A percentile compares a stretch with the other conserved stretches of the same genome.
phyloP scores from a whole-genome alignment of 176 grass and related monocot genomes.

The Triticum urartu region DNA sequence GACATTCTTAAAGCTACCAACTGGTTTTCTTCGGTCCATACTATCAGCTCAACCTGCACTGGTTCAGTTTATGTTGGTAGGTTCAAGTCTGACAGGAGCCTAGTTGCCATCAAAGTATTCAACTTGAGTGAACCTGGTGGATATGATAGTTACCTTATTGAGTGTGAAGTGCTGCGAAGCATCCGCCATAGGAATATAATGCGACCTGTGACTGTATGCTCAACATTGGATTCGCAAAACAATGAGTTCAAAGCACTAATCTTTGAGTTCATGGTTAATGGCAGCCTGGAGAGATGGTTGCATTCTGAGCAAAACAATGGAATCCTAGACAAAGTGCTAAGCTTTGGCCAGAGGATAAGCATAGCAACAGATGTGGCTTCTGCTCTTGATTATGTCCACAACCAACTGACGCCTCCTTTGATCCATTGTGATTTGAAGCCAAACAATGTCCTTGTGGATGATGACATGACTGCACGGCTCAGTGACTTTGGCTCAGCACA shows the following conservation, averaged over 20 bases:
- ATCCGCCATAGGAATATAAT: conserved; percentile 21
- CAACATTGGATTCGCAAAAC: not conserved
- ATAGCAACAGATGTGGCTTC: conserved; percentile 27
- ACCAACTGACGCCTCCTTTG: conserved; percentile 25
- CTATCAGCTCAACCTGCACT: conserved; percentile 1
- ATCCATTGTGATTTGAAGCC: conserved; percentile 42
- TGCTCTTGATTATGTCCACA: conserved; percentile 33
- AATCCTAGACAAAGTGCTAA: not conserved
- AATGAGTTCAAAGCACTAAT: conserved; percentile 37
- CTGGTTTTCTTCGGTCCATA: conserved; percentile 16
- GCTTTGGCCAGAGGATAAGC: conserved; percentile 16
- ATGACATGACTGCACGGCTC: conserved; percentile 14
- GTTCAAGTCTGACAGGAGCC: not conserved
- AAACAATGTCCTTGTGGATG: conserved; percentile 20
- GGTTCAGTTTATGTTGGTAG: conserved; percentile 33
- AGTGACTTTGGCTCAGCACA: conserved; percentile 24
- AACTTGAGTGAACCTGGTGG: not conserved
- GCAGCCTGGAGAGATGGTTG: conserved; percentile 29
- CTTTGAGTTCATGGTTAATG: conserved; percentile 31
- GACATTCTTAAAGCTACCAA: conserved; percentile 36
- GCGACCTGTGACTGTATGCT: not conserved
- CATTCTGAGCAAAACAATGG: not conserved
- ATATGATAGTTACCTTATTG: not conserved
- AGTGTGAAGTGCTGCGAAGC: conserved; percentile 23
- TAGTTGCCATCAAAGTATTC: conserved; percentile 37